A percentile compares a stretch with the other conserved stretches of the same genome.
These are phyloP conservation scores for Erodium trifolium DNA, from an alignment of 441 rosid genomes.

Conservation along the genomic window DNA sequence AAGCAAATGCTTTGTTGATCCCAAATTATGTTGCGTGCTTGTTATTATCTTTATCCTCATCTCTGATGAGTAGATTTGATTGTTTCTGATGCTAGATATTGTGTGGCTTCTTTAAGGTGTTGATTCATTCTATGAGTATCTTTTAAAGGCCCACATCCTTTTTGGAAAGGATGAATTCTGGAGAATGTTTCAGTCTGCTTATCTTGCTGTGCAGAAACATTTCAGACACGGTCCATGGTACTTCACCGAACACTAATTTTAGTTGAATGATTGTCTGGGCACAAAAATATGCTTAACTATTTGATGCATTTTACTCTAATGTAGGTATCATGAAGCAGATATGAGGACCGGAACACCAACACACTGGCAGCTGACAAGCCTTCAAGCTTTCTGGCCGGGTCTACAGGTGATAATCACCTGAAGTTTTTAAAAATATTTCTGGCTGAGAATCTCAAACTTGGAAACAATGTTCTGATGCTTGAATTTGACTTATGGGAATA, in stretches of 20 bases:
- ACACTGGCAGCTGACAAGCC: slow-evolving; percentile 97
- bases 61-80: slow-evolving; percentile 12
- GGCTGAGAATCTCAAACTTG: neutral
- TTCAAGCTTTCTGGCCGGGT: slow-evolving; percentile 99
- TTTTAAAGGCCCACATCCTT: slow-evolving; percentile 81
- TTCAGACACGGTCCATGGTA: slow-evolving; percentile 96
- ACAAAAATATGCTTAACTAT: slow-evolving; percentile 6
- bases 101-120: slow-evolving; percentile 51
- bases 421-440: slow-evolving; percentile 16
- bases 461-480: too few relatives aligned
- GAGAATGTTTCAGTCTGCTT: slow-evolving; percentile 91
- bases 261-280: neutral
- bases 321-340: slow-evolving; percentile 95
- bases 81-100: slow-evolving; percentile 25
- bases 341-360: slow-evolving; percentile 94
- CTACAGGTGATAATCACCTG: slow-evolving; percentile 50
- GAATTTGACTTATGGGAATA: slow-evolving; percentile 24
- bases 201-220: slow-evolving; percentile 81
- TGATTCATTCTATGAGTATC: slow-evolving; percentile 91
- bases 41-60: slow-evolving; percentile 11
- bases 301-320: slow-evolving; percentile 6
- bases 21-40: neutral
- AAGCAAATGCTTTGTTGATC: slow-evolving; percentile 10
- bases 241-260: slow-evolving; percentile 8
- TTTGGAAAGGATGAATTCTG: slow-evolving; percentile 95